Percentiles rank a stretch among this genome's conserved stretches.
Evolutionary conservation across 1,284 basidiomycete genomes (phyloP).

Genomic region (Ustilago crameri): DNA sequence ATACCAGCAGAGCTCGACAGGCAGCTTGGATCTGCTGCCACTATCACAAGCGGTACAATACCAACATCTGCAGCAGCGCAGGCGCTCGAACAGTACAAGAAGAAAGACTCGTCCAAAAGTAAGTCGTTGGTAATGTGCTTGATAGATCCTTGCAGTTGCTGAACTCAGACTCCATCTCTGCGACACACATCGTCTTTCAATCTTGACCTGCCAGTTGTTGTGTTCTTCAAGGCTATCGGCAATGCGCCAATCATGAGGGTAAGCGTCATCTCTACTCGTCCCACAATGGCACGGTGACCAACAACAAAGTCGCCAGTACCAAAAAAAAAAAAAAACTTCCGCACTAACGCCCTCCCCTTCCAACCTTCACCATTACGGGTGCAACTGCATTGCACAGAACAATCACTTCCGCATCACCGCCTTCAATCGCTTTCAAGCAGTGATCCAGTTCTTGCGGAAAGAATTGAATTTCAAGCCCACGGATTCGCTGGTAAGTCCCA

Average conservation of each 20-base stretch:
- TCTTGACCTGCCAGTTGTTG: conserved; percentile 77
- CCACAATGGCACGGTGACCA: no score
- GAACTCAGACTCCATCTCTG: not conserved
- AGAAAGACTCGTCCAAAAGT: conserved; percentile 63
- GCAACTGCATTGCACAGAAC: conserved; percentile 67
- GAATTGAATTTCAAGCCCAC: conserved; percentile 88
- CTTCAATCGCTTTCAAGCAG: conserved; percentile 91
- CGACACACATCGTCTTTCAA: not conserved
- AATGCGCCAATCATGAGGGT: conserved; percentile 95
- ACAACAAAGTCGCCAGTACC: no score
- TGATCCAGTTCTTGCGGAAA: conserved; percentile 90
- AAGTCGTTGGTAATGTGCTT: conserved; percentile 1
- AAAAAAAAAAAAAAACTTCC: no score
- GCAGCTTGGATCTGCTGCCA: conserved; percentile 25
- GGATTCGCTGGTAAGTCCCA: conserved; percentile 81
- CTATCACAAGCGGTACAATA: conserved; percentile 3
- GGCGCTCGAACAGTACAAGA: conserved; percentile 63
- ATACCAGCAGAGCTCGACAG: conserved; percentile 28
- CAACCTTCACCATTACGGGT: no score
- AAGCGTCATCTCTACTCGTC: conserved; percentile 2
- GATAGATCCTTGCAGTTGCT: not conserved
- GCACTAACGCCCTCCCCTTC: no score
- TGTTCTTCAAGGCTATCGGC: conserved; percentile 97
- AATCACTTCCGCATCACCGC: conserved; percentile 98
- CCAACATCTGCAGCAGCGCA: conserved; percentile 36